These are phyloP conservation scores for Stygiomarasmius scandens DNA, from an alignment of 1,284 basidiomycete species.

Conservation along the genomic window DNA sequence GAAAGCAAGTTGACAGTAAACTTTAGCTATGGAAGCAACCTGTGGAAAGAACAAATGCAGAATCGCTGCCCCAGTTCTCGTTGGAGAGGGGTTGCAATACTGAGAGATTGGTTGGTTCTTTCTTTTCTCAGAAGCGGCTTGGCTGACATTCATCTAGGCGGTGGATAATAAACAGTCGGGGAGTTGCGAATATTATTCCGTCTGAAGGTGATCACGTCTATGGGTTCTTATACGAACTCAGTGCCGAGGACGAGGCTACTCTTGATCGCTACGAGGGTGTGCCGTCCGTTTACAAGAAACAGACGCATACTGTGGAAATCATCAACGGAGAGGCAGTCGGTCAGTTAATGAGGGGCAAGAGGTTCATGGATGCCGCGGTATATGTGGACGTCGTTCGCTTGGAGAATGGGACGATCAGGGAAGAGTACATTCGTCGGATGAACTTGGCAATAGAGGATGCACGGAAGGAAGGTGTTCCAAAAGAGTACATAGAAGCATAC, in stretches of 20 bases:
- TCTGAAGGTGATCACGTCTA: constrained; percentile 43
- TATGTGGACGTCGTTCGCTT: constrained; percentile 40
- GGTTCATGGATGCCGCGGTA: constrained; percentile 32
- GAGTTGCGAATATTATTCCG: constrained; percentile 46
- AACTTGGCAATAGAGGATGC: constrained; percentile 45
- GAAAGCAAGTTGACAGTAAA: constrained; percentile 32
- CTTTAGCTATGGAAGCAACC: constrained; percentile 52
- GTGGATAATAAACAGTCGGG: constrained; percentile 46
- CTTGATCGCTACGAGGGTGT: constrained; percentile 39
- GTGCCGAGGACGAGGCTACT: constrained; percentile 29
- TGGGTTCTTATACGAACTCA: constrained; percentile 45
- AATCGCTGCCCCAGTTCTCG: constrained; percentile 43
- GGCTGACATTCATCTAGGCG: constrained; percentile 31
- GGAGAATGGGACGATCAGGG: constrained; percentile 31
- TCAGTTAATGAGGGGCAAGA: constrained; percentile 10
- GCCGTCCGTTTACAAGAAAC: constrained; percentile 33
- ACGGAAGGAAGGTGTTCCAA: constrained; percentile 36
- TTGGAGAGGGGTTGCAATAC: constrained; percentile 39
- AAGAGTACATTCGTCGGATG: constrained; percentile 47
- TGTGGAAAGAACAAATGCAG: constrained; percentile 51
- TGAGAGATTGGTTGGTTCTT: constrained; percentile 40
- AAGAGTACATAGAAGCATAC: constrained; percentile 44
- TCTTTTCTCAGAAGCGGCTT: neutral
- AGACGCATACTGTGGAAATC: constrained; percentile 16
- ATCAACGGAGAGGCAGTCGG: neutral